Evolutionary conservation across 352 stramenopile genomes (phyloP).

Genomic region (Thalassiosira sp.): DNA sequence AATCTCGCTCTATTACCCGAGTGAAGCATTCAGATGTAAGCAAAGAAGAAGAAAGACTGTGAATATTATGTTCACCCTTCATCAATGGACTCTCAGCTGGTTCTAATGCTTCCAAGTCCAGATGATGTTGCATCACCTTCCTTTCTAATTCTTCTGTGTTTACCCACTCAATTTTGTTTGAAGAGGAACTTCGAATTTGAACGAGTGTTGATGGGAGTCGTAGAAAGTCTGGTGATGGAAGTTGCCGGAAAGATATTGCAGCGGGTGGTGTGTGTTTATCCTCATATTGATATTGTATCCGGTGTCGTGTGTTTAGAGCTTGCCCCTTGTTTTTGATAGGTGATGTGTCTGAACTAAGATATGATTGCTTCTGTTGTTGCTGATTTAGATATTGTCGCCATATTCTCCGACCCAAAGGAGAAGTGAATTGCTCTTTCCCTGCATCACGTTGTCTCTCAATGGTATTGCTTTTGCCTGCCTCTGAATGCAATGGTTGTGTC

Average conservation of each 20-base stretch:
- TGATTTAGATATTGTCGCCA: constrained; percentile 10
- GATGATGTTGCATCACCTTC: constrained; percentile 29
- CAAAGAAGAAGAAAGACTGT: constrained; percentile 17
- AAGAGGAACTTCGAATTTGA: background rate
- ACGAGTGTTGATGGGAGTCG: constrained; percentile 4
- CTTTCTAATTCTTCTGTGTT: constrained; percentile 30
- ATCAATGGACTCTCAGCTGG: constrained; percentile 4
- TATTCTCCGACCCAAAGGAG: constrained; percentile 20
- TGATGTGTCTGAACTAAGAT: too few relatives aligned
- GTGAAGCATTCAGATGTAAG: constrained; percentile 40
- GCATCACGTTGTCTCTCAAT: background rate
- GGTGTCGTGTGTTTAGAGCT: background rate
- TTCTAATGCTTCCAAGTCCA: constrained; percentile 10
- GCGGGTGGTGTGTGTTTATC: background rate
- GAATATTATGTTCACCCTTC: constrained; percentile 7
- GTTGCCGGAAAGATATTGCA: background rate
- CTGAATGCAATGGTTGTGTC: background rate
- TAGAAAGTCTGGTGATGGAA: constrained; percentile 21
- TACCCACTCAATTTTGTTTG: constrained; percentile 2
- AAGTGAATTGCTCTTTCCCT: constrained; percentile 10
- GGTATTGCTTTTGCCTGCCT: background rate
- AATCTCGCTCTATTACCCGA: constrained; percentile 54
- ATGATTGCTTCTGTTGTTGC: constrained; percentile 4
- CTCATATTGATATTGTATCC: background rate
- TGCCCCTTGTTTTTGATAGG: constrained; percentile 1